Evolutionary conservation across 2,329 filamentous ascomycete genomes (phyloP), one percentile per base, ranked within the genome.

Genomic region (Cladophialophora bantiana): DNA sequence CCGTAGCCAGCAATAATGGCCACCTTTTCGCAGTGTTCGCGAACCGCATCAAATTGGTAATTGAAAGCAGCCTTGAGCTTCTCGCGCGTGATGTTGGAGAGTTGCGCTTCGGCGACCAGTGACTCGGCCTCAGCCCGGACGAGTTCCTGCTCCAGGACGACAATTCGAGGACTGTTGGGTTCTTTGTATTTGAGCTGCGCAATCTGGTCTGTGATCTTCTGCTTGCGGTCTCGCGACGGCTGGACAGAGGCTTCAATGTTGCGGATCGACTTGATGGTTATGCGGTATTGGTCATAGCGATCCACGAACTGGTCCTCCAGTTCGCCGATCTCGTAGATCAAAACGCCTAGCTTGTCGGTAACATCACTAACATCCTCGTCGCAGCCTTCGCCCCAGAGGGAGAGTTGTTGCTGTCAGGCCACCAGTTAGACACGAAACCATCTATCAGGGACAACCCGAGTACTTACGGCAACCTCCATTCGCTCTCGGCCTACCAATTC

Each of bases 151-250:
- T 99, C 95, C 63, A 99, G 89, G 48, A 99, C 94, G 65, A 97
- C 93, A 74, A 99, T 97, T 83, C 93, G 95, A 71, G 94, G 94
- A 40, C 94, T 97, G 84, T 96, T 97, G 73, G 95, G 95, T 81
- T 99, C 95, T 85, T 99, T 99, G 88, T 98, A 99, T 82, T 99
- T 99, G 75, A 99, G 88, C 80, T 98, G 94, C 59, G 95, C 94
- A 75, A 99, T 99, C 78, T 98, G 93, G 78, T 99, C 95, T 75
- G 93, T 97, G 77, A 99, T 98, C 83, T 98, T 99, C 81, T 98
- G 94, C 85, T 99, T 99, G 95, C 95, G 92, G 82, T 99, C 95
- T 82, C 95, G 88, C 84, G 94, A 97, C 64, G 95, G 95, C 82
- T 99, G 95, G 59, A 99, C 95, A 26, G 94, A 98, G 67, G 94